Evolutionary conservation across 305 asterid genomes (phyloP).

Genomic region (Solanum hybrid): DNA sequence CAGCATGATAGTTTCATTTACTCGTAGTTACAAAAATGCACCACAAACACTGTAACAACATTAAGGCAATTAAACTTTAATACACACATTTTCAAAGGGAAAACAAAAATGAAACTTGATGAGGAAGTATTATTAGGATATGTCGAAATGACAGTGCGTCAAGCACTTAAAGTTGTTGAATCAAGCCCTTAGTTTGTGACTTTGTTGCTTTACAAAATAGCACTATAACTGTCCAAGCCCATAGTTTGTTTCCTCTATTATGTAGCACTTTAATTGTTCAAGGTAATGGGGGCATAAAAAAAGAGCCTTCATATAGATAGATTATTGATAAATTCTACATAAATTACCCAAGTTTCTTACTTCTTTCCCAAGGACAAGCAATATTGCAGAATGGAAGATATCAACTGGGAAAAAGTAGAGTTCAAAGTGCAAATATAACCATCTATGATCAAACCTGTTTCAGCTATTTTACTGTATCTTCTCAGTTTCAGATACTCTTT

Average conservation of each 20-base stretch:
- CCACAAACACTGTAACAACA: not conserved
- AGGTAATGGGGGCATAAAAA: not conserved
- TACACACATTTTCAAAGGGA: not conserved
- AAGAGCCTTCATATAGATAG: not conserved
- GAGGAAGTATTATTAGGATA: not conserved
- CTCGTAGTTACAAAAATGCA: not conserved
- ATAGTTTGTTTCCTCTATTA: not conserved
- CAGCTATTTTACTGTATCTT: not conserved
- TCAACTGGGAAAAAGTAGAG: not conserved
- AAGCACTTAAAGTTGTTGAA: not conserved
- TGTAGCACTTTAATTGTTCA: not conserved
- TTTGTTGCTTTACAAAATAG: not conserved
- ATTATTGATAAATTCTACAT: not conserved
- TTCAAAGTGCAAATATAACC: not conserved
- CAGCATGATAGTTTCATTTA: not conserved
- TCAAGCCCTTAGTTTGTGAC: not conserved
- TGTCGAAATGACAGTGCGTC: not conserved
- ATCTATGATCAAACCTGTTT: not conserved
- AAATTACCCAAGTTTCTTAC: not conserved
- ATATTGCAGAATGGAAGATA: not conserved
- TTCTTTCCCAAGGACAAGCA: not conserved
- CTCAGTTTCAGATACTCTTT: not conserved
- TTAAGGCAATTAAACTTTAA: not conserved
- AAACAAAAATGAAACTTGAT: not conserved
- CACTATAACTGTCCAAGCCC: not conserved